phyloP scores from a whole-genome alignment of 2,329 filamentous ascomycete genomes.

The Escovopsis weberi region DNA sequence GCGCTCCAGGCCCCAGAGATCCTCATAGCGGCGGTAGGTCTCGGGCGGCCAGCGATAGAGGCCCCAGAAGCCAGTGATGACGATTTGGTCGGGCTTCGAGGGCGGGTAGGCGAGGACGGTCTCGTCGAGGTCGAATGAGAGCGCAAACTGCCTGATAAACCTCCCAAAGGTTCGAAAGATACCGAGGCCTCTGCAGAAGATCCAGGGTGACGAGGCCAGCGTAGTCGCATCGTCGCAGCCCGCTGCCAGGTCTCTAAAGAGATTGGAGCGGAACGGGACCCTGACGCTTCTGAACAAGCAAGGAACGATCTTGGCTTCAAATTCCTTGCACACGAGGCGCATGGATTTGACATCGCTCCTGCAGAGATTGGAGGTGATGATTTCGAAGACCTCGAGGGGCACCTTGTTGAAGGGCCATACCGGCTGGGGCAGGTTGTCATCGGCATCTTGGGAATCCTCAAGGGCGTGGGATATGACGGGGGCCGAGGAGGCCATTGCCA shows the following conservation, averaged over 20 bases:
- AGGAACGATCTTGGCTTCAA: conserved; percentile 39
- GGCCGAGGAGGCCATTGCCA: background rate
- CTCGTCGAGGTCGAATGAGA: conserved; percentile 55
- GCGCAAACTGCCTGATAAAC: conserved; percentile 47
- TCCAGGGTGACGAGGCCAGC: conserved; percentile 11
- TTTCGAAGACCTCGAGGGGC: conserved; percentile 47
- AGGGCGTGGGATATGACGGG: background rate
- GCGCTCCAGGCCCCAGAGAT: conserved; percentile 44
- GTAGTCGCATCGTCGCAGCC: conserved; percentile 10
- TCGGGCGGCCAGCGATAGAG: conserved; percentile 49
- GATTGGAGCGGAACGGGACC: conserved; percentile 49
- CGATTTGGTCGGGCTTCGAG: conserved; percentile 39
- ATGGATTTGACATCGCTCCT: conserved; percentile 44
- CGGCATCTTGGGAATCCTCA: no score
- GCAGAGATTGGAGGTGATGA: conserved; percentile 39
- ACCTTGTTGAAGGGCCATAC: conserved; percentile 25
- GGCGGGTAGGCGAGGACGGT: conserved; percentile 33
- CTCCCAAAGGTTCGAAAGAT: conserved; percentile 47
- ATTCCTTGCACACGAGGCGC: conserved; percentile 45
- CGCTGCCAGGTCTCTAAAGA: conserved; percentile 30
- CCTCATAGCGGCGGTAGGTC: conserved; percentile 43
- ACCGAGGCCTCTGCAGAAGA: conserved; percentile 37
- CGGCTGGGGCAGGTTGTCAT: background rate
- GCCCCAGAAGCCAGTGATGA: conserved; percentile 46
- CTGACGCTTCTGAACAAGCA: conserved; percentile 48